phyloP scores from a whole-genome alignment of 2,329 filamentous ascomycete genomes.

The Colletotrichum sp. region DNA sequence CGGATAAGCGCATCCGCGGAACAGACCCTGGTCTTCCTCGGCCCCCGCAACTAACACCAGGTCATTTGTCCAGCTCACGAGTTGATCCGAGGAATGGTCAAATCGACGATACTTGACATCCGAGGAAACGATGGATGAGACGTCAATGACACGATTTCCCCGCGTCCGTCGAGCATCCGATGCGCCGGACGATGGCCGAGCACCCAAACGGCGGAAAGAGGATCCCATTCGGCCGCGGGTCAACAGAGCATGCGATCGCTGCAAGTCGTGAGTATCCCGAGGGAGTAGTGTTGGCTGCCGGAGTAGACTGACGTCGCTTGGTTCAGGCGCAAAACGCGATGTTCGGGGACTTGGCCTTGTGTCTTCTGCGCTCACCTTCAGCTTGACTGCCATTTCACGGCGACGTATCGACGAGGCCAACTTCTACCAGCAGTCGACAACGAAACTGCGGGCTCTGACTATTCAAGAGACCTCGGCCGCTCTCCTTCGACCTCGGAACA shows the following conservation, averaged over 20 bases:
- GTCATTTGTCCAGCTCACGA: background rate
- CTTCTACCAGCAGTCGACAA: conserved; percentile 26
- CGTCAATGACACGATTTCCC: background rate
- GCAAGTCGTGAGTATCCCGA: conserved; percentile 24
- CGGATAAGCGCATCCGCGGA: conserved; percentile 11
- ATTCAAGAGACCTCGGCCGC: background rate
- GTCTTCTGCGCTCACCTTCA: conserved; percentile 25
- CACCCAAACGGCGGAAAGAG: background rate
- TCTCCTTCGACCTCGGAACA: background rate
- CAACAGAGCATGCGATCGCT: conserved; percentile 27
- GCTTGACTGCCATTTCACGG: conserved; percentile 28
- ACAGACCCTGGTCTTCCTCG: background rate
- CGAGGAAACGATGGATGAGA: background rate
- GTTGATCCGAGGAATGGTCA: background rate
- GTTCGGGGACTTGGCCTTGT: conserved; percentile 28
- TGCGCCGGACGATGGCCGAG: background rate
- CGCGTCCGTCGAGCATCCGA: background rate
- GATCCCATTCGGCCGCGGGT: background rate
- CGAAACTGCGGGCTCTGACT: background rate
- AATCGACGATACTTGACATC: background rate
- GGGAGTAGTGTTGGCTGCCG: fast-evolving
- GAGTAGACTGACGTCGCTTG: background rate
- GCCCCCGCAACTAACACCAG: background rate
- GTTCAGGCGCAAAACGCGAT: conserved; percentile 28
- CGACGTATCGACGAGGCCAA: conserved; percentile 25